Base-by-base conservation (phyloP, 2,329 filamentous ascomycete genomes). In the Fusarium floridanum region DNA sequence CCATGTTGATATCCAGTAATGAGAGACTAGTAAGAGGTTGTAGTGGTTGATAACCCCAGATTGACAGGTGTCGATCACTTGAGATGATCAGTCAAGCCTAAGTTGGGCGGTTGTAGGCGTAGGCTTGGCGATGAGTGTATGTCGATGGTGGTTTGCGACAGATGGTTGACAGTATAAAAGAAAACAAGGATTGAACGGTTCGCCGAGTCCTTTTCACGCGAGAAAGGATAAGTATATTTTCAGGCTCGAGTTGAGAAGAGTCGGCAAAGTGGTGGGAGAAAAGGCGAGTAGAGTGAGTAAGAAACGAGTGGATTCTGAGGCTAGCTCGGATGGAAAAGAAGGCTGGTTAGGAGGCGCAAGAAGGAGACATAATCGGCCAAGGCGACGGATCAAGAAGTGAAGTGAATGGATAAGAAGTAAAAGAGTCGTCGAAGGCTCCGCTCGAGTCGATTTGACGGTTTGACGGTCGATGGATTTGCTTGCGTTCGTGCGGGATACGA, bases 271-370 rank as follows among this genome's bases (percentile, higher is more conserved):
- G 32, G 61, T 59, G 34, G 55, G 45, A 69, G 36, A 37, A 66
- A 36, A 48, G 63, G 61, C 66, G 67, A 73, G 61, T 66, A 76
- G 67, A 75, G 50, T 59, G 69, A 71, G 73, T 70, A 74, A 67
- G 74, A 75, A 86, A 86, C 83, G 85, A 86, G 83, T 83, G 85
- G 77, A 84, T 80, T 79, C 75, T 80, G 85, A 86, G 85, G 83
- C 85, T 86, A 86, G 85, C 85, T 87, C 85, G 79, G 74, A 77
- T 75, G 75, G 74, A 74, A 75, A 75, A 60, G 71, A 68, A 79
- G 76, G 78, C 77, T 76, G 75, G 61, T 77, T 78, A 79, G 73
- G 78, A 76, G 75, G 75, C 71, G 63, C 74, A 80, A 80, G 76
- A 70, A 75, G 77, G 72, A 77, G 78, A 82, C 82, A 84, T 84